Conservation (phyloP, 176 grass and related monocot genomes). For the Poa pratensis region DNA sequence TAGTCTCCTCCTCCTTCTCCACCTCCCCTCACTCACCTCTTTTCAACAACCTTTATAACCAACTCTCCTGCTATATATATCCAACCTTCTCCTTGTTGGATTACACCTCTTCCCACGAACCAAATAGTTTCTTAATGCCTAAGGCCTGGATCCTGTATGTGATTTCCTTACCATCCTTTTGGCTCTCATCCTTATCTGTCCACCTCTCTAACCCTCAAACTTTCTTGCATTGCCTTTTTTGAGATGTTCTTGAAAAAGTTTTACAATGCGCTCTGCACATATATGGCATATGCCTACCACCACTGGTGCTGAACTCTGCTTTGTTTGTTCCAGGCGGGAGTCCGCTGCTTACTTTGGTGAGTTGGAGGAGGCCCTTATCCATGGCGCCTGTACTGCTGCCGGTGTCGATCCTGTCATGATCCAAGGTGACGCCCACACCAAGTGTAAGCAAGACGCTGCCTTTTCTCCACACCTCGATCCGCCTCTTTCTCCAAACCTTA, state of each 20-base stretch:
- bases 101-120: slow-evolving; percentile 76
- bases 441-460: slow-evolving; percentile 42
- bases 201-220: slow-evolving; percentile 55
- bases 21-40: not conserved
- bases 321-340: slow-evolving; percentile 47
- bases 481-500: slow-evolving; percentile 48
- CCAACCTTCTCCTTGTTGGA: slow-evolving; percentile 54
- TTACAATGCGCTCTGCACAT: slow-evolving; percentile 34
- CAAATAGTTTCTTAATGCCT: slow-evolving; percentile 72
- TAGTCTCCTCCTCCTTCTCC: slow-evolving; percentile 18
- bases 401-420: slow-evolving; percentile 52
- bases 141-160: slow-evolving; percentile 60
- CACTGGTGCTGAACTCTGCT: slow-evolving; percentile 48
- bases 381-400: slow-evolving; percentile 50
- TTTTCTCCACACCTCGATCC: slow-evolving; percentile 30
- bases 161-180: slow-evolving; percentile 51
- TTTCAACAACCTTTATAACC: slow-evolving; percentile 71
- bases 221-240: slow-evolving; percentile 45
- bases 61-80: slow-evolving; percentile 48
- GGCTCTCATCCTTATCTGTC: slow-evolving; percentile 47
- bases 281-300: slow-evolving; percentile 41
- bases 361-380: slow-evolving; percentile 88
- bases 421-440: slow-evolving; percentile 47
- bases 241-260: slow-evolving; percentile 38
- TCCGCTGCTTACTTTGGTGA: slow-evolving; percentile 64